Percentiles rank a stretch among this genome's conserved stretches.
Evolutionary conservation across 2,329 filamentous ascomycete genomes (phyloP).

Genomic region (Cercospora sp.): DNA sequence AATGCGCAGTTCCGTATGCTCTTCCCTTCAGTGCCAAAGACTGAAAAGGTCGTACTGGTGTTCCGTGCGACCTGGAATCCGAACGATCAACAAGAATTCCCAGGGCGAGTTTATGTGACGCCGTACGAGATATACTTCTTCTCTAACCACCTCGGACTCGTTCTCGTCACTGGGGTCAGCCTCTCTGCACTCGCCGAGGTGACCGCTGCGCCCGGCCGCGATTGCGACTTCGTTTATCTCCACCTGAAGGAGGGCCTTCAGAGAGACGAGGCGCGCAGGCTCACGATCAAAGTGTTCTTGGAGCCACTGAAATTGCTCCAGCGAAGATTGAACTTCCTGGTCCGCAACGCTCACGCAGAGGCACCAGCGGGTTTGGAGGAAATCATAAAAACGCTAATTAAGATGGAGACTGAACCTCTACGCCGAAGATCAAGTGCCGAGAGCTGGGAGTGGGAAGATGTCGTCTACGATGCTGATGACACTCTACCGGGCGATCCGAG

Average conservation of each 20-base stretch:
- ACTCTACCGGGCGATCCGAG: slow-evolving; percentile 50
- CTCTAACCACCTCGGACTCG: slow-evolving; percentile 87
- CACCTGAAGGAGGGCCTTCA: slow-evolving; percentile 66
- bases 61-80: slow-evolving; percentile 90
- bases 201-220: slow-evolving; percentile 81
- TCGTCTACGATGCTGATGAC: slow-evolving; percentile 51
- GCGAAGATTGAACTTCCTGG: slow-evolving; percentile 77
- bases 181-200: slow-evolving; percentile 82
- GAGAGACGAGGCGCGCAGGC: slow-evolving; percentile 65
- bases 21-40: slow-evolving; percentile 75
- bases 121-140: slow-evolving; percentile 91
- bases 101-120: slow-evolving; percentile 85
- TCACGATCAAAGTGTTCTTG: slow-evolving; percentile 90
- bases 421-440: slow-evolving; percentile 73
- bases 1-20: slow-evolving; percentile 91
- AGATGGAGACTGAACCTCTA: slow-evolving; percentile 65
- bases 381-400: slow-evolving; percentile 70
- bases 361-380: slow-evolving; percentile 68
- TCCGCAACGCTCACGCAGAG: slow-evolving; percentile 75
- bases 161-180: slow-evolving; percentile 76
- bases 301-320: slow-evolving; percentile 83
- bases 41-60: slow-evolving; percentile 84
- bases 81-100: slow-evolving; percentile 74
- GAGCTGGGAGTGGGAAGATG: slow-evolving; percentile 76
- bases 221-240: slow-evolving; percentile 90